Evolutionary conservation across 768 basidiomycete species (phyloP).

Genomic region (Serendipita sp.): DNA sequence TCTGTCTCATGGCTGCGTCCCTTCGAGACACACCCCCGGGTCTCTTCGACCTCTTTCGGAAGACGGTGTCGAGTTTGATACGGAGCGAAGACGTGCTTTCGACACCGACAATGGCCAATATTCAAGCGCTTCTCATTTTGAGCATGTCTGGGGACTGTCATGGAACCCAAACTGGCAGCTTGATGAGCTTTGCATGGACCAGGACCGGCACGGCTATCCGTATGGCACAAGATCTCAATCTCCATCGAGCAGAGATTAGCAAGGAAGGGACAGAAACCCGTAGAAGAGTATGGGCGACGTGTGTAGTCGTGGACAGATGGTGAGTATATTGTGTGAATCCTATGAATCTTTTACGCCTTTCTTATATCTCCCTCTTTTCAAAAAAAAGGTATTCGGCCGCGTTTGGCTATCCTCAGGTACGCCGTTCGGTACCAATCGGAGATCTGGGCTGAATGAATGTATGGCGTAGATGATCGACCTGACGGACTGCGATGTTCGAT

Average conservation of each 20-base stretch:
- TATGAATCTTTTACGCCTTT: not conserved
- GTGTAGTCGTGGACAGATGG: slow-evolving; percentile 92
- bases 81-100: slow-evolving; percentile 84
- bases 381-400: slow-evolving; percentile 5
- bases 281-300: slow-evolving; percentile 84
- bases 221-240: slow-evolving; percentile 94
- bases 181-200: slow-evolving; percentile 73
- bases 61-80: slow-evolving; percentile 71
- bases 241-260: slow-evolving; percentile 82
- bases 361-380: not conserved
- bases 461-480: slow-evolving; percentile 64
- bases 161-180: slow-evolving; percentile 73
- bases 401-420: not conserved
- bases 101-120: slow-evolving; percentile 68
- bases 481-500: slow-evolving; percentile 85
- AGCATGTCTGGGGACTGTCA: slow-evolving; percentile 84
- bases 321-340: slow-evolving; percentile 21
- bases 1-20: slow-evolving; percentile 84
- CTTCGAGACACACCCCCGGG: slow-evolving; percentile 66
- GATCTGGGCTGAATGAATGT: not conserved
- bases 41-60: slow-evolving; percentile 82
- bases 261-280: slow-evolving; percentile 74
- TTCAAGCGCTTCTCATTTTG: slow-evolving; percentile 73
- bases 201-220: slow-evolving; percentile 78
- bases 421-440: no score